These are phyloP conservation scores for Cubamyces sp. DNA, from an alignment of 768 basidiomycete genomes.

Conservation along the genomic window DNA sequence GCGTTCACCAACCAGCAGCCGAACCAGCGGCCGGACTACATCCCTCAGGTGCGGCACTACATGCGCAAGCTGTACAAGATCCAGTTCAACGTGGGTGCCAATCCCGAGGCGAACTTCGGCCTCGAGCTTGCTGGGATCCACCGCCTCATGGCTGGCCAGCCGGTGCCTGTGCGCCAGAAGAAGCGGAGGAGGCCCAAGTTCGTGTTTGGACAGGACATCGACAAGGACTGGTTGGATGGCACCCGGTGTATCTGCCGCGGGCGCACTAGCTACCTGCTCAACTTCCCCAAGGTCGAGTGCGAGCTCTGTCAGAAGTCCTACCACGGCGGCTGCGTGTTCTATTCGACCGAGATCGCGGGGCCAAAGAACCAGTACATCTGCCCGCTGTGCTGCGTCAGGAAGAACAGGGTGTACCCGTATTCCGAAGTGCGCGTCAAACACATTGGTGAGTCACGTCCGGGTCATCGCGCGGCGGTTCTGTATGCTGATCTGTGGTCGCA, in stretches of 20 bases:
- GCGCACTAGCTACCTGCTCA: constrained; percentile 59
- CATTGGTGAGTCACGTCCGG: constrained; percentile 47
- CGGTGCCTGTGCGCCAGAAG: constrained; percentile 49
- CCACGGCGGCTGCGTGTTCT: constrained; percentile 79
- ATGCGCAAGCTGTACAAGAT: constrained; percentile 91
- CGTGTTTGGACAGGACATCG: constrained; percentile 76
- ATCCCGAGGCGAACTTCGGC: constrained; percentile 79
- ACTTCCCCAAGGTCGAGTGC: constrained; percentile 69
- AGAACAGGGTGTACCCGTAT: constrained; percentile 69
- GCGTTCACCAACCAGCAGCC: constrained; percentile 68
- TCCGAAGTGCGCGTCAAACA: constrained; percentile 78
- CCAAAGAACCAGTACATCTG: constrained; percentile 57
- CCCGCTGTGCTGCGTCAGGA: constrained; percentile 78
- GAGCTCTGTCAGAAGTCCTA: constrained; percentile 67
- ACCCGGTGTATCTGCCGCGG: constrained; percentile 85
- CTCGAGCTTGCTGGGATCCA: constrained; percentile 83
- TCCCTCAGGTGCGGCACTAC: constrained; percentile 84
- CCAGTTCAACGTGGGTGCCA: constrained; percentile 86
- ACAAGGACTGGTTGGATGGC: constrained; percentile 71
- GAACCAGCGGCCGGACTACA: constrained; percentile 76
- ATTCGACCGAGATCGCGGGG: constrained; percentile 48
- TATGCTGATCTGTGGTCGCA: constrained; percentile 32
- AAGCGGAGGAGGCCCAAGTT: constrained; percentile 69
- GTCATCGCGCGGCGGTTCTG: constrained; percentile 5
- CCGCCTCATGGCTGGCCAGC: constrained; percentile 75